phyloP scores from a whole-genome alignment of 192 early-diverging fungal genomes.

The Thoreauomyces humboldtii region DNA sequence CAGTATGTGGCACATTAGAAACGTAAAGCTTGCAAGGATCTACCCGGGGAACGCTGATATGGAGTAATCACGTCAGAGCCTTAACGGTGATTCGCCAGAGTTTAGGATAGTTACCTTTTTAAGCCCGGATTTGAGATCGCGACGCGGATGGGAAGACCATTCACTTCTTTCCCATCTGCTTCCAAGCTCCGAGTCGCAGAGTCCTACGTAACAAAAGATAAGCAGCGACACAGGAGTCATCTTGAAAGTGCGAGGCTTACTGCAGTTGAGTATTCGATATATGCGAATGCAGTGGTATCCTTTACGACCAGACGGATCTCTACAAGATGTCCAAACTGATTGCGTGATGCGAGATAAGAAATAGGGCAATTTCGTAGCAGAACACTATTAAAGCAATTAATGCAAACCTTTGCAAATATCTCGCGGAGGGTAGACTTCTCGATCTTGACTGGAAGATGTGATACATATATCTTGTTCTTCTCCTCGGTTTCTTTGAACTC shows the following conservation, averaged over 20 bases:
- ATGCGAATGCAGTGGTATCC: constrained; percentile 47
- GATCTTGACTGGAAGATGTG: constrained; percentile 33
- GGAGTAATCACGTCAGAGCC: neutral
- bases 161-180: constrained; percentile 27
- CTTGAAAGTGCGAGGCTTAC: constrained; percentile 5
- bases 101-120: constrained; percentile 21
- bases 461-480: constrained; percentile 45
- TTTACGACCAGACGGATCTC: constrained; percentile 43
- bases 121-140: constrained; percentile 46
- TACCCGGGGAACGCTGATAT: constrained; percentile 23
- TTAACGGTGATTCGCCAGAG: neutral
- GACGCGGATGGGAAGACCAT: constrained; percentile 32
- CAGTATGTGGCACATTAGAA: constrained; percentile 40
- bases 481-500: constrained; percentile 23
- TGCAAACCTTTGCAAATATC: constrained; percentile 40
- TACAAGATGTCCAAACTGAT: constrained; percentile 43
- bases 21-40: constrained; percentile 45
- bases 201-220: constrained; percentile 1
- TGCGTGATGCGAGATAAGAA: too few species aligned
- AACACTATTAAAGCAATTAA: too few species aligned
- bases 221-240: neutral
- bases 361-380: too few species aligned
- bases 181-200: constrained; percentile 30
- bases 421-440: constrained; percentile 37
- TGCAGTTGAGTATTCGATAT: constrained; percentile 45